These are phyloP conservation scores for Sphaerobolus stellatus DNA, from an alignment of 1,284 basidiomycete species.

Conservation along the genomic window DNA sequence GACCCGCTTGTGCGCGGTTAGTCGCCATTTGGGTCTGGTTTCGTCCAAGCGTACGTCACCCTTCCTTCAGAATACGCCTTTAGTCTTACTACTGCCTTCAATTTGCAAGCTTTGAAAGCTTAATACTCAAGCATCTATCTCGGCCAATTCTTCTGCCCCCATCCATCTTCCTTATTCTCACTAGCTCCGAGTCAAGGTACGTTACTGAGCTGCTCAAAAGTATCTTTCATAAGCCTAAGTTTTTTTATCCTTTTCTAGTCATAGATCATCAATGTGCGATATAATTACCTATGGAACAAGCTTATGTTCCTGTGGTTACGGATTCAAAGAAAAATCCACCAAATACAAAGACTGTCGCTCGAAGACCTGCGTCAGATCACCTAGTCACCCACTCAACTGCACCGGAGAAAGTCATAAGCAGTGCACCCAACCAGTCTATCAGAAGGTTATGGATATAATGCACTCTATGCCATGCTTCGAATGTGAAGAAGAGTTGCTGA, in stretches of 20 bases:
- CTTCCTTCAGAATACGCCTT: too few relatives aligned
- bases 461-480: slow-evolving; percentile 1
- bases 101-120: too few relatives aligned
- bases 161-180: too few relatives aligned
- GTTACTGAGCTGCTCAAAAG: too few relatives aligned
- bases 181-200: too few relatives aligned
- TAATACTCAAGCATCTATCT: too few relatives aligned
- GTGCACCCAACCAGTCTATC: background rate
- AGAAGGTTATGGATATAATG: slow-evolving; percentile 2
- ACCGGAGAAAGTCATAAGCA: background rate
- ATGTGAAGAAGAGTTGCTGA: background rate
- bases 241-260: background rate
- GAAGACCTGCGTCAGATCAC: background rate
- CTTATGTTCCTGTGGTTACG: slow-evolving; percentile 3
- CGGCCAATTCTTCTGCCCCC: too few relatives aligned
- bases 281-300: background rate
- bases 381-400: background rate
- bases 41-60: too few relatives aligned
- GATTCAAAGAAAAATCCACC: background rate
- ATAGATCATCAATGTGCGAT: background rate
- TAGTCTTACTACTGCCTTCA: too few relatives aligned
- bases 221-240: too few relatives aligned
- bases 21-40: too few relatives aligned
- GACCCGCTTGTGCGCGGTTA: too few relatives aligned
- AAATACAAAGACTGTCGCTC: background rate